phyloP scores from a whole-genome alignment of 495 filamentous ascomycete species.

The Xylaria castorea region DNA sequence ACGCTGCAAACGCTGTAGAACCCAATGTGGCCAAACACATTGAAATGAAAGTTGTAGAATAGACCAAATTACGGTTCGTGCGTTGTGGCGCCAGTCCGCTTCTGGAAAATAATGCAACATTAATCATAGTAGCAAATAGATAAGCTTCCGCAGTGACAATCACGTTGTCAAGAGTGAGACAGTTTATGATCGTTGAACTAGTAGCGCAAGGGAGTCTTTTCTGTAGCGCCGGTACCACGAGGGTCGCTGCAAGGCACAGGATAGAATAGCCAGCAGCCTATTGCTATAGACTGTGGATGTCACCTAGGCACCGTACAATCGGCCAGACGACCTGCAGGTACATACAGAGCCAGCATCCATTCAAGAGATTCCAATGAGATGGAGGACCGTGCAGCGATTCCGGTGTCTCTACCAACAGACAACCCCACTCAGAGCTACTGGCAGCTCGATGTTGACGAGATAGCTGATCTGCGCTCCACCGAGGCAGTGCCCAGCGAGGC shows the following conservation, averaged over 20 bases:
- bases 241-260: neutral
- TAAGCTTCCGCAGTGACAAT: neutral
- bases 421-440: constrained; percentile 74
- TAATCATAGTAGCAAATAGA: neutral
- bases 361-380: constrained; percentile 32
- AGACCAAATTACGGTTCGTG: neutral
- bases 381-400: constrained; percentile 54
- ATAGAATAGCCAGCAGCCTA: neutral
- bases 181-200: too few species aligned
- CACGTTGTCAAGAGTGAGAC: neutral
- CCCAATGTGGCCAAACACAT: neutral
- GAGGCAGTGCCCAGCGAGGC: constrained; percentile 51
- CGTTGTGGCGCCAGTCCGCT: neutral
- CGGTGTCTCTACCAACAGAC: constrained; percentile 56
- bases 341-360: neutral
- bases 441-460: constrained; percentile 66
- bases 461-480: constrained; percentile 61
- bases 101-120: neutral
- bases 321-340: neutral
- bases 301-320: neutral
- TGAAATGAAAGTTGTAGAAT: neutral
- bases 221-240: neutral
- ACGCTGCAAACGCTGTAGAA: neutral
- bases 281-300: neutral
- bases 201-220: neutral